These are phyloP conservation scores for Oryza officinalis DNA, from an alignment of 176 grass and related monocot genomes.

Conservation along the genomic window DNA sequence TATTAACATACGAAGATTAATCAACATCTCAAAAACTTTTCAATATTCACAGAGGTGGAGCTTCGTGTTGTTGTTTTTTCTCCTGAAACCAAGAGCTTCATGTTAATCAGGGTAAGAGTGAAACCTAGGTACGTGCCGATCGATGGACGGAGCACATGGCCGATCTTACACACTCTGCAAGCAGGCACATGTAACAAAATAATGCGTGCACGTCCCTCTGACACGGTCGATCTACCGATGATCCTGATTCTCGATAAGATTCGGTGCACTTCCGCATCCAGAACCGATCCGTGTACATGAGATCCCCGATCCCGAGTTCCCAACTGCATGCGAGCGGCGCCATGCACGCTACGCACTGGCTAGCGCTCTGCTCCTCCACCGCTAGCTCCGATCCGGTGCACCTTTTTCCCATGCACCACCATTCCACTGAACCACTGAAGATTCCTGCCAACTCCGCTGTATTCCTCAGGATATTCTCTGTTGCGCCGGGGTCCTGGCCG, in stretches of 20 bases:
- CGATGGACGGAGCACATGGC: not conserved
- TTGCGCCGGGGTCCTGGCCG: not conserved
- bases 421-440: not conserved
- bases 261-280: not conserved
- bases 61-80: too few relatives aligned
- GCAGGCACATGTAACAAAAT: not conserved
- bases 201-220: not conserved
- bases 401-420: not conserved
- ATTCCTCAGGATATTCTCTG: conserved; percentile 34
- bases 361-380: not conserved
- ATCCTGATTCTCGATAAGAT: conserved; percentile 45
- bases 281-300: not conserved
- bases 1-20: too few relatives aligned
- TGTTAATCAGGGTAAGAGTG: too few relatives aligned
- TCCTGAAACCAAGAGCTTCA: too few relatives aligned
- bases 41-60: too few relatives aligned
- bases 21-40: too few relatives aligned
- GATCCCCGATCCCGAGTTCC: conserved; percentile 7
- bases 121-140: not conserved
- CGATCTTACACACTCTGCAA: not conserved
- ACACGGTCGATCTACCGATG: not conserved
- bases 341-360: too few relatives aligned
- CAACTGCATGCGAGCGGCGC: not conserved
- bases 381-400: not conserved
- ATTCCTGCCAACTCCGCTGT: conserved; percentile 27